Base-by-base conservation (phyloP, 768 basidiomycete genomes). In the Xerocomellus intermedius region DNA sequence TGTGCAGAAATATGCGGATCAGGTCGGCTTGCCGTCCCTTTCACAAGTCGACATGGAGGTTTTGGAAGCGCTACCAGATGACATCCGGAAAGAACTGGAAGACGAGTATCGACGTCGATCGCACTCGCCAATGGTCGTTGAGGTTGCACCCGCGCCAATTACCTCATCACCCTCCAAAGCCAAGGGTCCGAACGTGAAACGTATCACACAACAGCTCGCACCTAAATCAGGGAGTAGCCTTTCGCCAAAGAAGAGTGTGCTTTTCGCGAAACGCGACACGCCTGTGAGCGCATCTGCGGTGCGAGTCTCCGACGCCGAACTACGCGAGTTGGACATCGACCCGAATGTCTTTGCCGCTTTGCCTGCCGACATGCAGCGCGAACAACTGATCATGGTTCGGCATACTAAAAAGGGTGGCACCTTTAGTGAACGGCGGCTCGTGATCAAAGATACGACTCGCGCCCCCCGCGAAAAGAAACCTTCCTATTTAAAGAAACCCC, bases 1-100 rank as follows among this genome's bases (percentile, higher is more conserved):
- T 24, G 33, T 19, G 17, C 64, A 51, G 19, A 57, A 41, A 67
- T 50, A 57, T 56, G 13, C 32, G 3, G 36, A 57, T 44, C 36
- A 57, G 24, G 24, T 76, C 3, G 80, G 81, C 36, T 73, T 89
- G 19, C 90, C 89, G 4, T 82, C 85, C 3, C 81, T 89, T 62
- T 90, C 89, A 0, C 89, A 92, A 64, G 77, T 92, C 10, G 90
- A 92, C 65, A 79, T 71, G 72, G 76, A 78, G 5, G 85, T 91
- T 2, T 82, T 89, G 48, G 79, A 85, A 36, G 86, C 85, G 2
- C 75, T 93, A 30, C 90, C 91, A 0, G 76, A 73, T 12, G 87
- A 90, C 24, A 73, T 92, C 8, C 82, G 84, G 22, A 74, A 78
- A 56, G 91, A 93, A 65, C 72, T 91, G 12, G 81, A 89, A 64